Conservation (phyloP, 202 grass and related monocot species). For the Brachypodium distachyon region DNA sequence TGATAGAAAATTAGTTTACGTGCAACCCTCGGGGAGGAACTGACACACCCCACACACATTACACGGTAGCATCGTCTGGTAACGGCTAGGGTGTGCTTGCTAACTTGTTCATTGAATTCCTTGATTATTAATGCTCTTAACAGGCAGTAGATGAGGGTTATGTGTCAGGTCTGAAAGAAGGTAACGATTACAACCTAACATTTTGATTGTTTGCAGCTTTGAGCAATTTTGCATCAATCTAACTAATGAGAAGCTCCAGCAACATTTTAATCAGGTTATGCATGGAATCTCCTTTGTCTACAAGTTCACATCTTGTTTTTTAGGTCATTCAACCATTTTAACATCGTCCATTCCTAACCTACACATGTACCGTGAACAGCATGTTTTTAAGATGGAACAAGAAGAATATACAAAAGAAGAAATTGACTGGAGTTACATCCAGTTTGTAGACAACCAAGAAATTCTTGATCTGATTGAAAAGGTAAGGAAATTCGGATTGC, state of each 20-base stretch:
- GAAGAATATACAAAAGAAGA: conserved; percentile 97
- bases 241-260: conserved; percentile 97
- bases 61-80: neutral
- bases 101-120: neutral
- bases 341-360: neutral
- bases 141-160: conserved; percentile 1
- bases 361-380: conserved; percentile 43
- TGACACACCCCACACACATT: neutral
- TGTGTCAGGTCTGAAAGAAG: conserved; percentile 1
- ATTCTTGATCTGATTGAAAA: conserved; percentile 97
- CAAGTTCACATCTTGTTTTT: conserved; percentile 11
- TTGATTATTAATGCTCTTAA: neutral
- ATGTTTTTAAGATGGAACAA: conserved; percentile 99
- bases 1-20: neutral
- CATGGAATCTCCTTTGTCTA: neutral
- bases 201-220: conserved; percentile 70
- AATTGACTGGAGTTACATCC: conserved; percentile 99
- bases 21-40: neutral
- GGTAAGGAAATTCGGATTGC: conserved; percentile 38
- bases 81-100: neutral
- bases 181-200: conserved; percentile 8
- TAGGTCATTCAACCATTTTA: conserved; percentile 1
- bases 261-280: conserved; percentile 94
- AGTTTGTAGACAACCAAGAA: conserved; percentile 93
- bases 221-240: conserved; percentile 99